Conservation (phyloP, 768 basidiomycete species). For the Pleurotus eryngii region DNA sequence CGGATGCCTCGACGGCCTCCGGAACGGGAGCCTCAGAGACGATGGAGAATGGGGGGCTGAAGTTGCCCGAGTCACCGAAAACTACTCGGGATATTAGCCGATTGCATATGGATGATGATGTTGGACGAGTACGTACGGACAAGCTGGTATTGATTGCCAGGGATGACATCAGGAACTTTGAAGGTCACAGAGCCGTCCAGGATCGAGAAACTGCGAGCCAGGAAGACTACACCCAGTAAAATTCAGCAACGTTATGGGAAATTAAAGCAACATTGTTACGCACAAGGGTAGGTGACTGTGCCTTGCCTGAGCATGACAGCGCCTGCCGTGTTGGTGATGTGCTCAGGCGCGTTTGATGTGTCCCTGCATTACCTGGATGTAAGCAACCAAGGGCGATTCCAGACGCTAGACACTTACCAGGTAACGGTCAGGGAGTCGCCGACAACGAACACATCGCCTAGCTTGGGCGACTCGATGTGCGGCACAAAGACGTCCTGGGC, state of each 20-base stretch:
- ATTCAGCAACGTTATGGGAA: neutral
- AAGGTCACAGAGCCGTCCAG: constrained; percentile 30
- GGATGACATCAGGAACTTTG: constrained; percentile 31
- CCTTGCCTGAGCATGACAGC: constrained; percentile 20
- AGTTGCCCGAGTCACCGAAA: constrained; percentile 48
- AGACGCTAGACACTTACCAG: constrained; percentile 21
- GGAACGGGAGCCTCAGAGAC: neutral
- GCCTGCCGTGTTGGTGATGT: constrained; percentile 36
- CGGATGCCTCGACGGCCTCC: neutral
- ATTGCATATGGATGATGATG: neutral
- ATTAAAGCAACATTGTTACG: constrained; percentile 18
- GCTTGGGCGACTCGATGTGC: constrained; percentile 23
- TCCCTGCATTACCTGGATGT: constrained; percentile 25
- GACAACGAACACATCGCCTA: constrained; percentile 24
- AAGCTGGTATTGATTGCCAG: constrained; percentile 31
- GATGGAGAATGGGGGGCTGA: constrained; percentile 14
- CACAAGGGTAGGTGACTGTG: constrained; percentile 25
- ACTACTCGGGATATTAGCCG: constrained; percentile 23
- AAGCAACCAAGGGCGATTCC: too few relatives aligned
- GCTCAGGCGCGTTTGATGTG: constrained; percentile 31
- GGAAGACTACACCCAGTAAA: constrained; percentile 20
- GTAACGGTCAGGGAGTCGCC: constrained; percentile 22
- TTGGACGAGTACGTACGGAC: constrained; percentile 34
- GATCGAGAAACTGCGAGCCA: constrained; percentile 34
- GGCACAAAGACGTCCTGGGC: constrained; percentile 29